Percentiles rank a stretch among this genome's conserved stretches.
Evolutionary conservation across 176 grass and related monocot genomes (phyloP).

Genomic region (Poa pratensis): DNA sequence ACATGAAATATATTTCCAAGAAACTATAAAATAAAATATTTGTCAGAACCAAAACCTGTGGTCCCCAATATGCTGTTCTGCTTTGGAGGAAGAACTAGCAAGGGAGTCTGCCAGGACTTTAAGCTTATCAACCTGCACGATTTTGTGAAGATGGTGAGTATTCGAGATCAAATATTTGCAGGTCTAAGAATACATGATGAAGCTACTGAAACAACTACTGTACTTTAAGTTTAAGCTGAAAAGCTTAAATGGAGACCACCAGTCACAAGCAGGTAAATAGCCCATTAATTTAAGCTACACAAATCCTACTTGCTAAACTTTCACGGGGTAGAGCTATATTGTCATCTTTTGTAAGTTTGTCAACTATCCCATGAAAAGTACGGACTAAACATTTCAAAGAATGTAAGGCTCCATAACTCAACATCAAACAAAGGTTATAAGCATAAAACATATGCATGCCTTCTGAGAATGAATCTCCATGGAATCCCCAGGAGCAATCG

Average conservation of each 20-base stretch:
- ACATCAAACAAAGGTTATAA: conserved; percentile 26
- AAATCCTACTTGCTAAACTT: conserved; percentile 26
- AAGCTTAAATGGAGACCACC: conserved; percentile 10
- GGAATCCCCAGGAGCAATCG: conserved; percentile 78
- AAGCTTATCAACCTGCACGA: conserved; percentile 84
- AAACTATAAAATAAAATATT: conserved; percentile 13
- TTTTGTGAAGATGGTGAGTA: conserved; percentile 33
- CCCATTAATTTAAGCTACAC: conserved; percentile 1
- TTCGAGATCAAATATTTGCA: conserved; percentile 18
- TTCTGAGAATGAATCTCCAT: conserved; percentile 88
- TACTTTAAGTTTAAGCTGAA: conserved; percentile 29
- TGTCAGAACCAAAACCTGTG: conserved; percentile 70
- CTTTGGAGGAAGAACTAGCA: conserved; percentile 87
- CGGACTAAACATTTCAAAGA: conserved; percentile 22
- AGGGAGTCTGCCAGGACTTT: conserved; percentile 95
- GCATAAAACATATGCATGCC: conserved; percentile 51
- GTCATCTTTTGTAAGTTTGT: not conserved
- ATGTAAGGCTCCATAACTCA: conserved; percentile 16
- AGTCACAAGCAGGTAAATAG: conserved; percentile 25
- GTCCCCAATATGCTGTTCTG: conserved; percentile 95
- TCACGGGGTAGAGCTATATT: conserved; percentile 1
- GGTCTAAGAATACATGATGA: conserved; percentile 19
- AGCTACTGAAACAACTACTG: conserved; percentile 7
- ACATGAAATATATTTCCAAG: not conserved
- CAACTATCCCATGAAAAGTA: conserved; percentile 32